Base-by-base conservation (phyloP, 768 basidiomycete species). In the Kwoniella dendrophila region DNA sequence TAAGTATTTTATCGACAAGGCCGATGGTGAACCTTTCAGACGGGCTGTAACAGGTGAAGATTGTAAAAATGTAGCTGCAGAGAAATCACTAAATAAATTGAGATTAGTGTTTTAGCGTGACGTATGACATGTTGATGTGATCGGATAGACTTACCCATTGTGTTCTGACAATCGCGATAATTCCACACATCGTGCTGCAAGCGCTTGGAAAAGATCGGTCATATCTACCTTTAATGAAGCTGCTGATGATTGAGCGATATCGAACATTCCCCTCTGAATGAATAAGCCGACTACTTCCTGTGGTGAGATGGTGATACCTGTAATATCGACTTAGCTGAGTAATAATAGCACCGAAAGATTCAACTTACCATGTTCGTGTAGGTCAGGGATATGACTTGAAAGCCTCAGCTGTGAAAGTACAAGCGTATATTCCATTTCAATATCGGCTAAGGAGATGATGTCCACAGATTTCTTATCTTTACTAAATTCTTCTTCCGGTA, bases 1-100 rank as follows among this genome's bases (percentile, higher is more conserved):
- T 45, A 99, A 84, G 77, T 92, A 92, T 72, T 89, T 84, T 90
- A 93, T 93, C 4, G 87, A 92, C 64, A 89, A 85, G 66, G 90
- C 88, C 34, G 86, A 84, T 18, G 87, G 82, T 5, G 88, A 84
- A 3, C 94, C 94, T 20, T 88, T 84, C 88, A 95, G 95, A 0
- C 89, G 88, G 1, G 86, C 83, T 10, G 90, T 73, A 16, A 71
- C 50, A 3, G 74, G 71, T 7, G 75, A 76, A 18, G 58, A 43
- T n/a, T 69, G 66, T 33, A 97, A 82, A 93, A 94, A 97, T 65
- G 88, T 86, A 0, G 84, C 85, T 56, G 89, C 86, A 68, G 87
- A 86, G 79, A 61, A 57, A 24, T 76, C 69, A 49, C 90, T 92
- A 78, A 18, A 7, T 5, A 38, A 7, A 34, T 27, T 27, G 4